These are phyloP conservation scores for Pseudogymnoascus sp. DNA, from an alignment of 2,329 filamentous ascomycete genomes.

Conservation along the genomic window DNA sequence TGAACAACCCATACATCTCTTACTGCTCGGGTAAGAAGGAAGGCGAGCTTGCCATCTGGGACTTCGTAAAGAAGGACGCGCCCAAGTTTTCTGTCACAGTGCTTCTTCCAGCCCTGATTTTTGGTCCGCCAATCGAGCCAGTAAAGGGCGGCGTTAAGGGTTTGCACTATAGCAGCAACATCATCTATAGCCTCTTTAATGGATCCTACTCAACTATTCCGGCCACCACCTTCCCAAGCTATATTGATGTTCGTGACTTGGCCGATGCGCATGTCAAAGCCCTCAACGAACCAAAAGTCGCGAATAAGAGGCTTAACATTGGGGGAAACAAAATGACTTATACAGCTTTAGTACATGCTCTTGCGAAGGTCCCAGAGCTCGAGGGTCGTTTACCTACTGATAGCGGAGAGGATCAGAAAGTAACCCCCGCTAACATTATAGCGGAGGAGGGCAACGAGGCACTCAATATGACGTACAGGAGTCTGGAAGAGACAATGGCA, in stretches of 20 bases:
- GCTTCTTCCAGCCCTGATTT: constrained; percentile 23
- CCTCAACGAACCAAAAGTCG: constrained; percentile 19
- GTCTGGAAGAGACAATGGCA: constrained; percentile 16
- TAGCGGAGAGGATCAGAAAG: constrained; percentile 18
- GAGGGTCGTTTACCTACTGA: constrained; percentile 22
- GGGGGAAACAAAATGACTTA: constrained; percentile 12
- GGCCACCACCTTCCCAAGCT: constrained; percentile 18
- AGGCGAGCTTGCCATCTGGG: constrained; percentile 25
- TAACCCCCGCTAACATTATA: constrained; percentile 12
- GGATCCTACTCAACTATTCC: constrained; percentile 21
- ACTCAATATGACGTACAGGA: constrained; percentile 13
- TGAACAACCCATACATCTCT: constrained; percentile 21
- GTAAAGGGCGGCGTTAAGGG: constrained; percentile 17
- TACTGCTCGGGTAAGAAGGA: constrained; percentile 26
- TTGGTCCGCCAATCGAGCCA: constrained; percentile 24
- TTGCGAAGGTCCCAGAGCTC: constrained; percentile 21
- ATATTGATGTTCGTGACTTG: constrained; percentile 25
- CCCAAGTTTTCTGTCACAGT: constrained; percentile 21
- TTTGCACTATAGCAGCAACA: constrained; percentile 21
- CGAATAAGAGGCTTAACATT: constrained; percentile 18
- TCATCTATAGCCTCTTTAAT: constrained; percentile 24
- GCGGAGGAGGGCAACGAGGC: constrained; percentile 14
- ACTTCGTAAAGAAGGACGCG: constrained; percentile 20
- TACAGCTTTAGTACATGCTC: constrained; percentile 18
- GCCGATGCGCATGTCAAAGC: constrained; percentile 22